Evolutionary conservation across 441 rosid genomes (phyloP), one percentile per base, ranked within the genome.

Genomic region (Omphalea diandra): DNA sequence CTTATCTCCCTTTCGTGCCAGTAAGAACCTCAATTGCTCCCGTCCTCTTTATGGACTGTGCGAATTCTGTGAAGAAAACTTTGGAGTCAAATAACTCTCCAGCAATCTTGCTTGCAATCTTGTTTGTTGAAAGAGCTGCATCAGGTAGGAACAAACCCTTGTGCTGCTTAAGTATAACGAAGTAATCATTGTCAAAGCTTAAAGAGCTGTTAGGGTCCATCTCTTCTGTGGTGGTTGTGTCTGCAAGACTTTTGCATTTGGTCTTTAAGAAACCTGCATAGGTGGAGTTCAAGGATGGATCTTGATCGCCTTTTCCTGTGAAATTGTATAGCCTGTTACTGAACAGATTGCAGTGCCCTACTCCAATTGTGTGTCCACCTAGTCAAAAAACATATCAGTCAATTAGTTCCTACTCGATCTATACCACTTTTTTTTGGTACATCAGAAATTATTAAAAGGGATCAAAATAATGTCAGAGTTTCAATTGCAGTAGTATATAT

Each of bases 321-420:
- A 89, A 87, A 76, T 85, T 89, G 87, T 86, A 87, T 15, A 87
- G 86, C 52, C 88, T 69, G 70, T 71, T 67, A 61, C 80, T 35
- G 69, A 86, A 80, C n/a, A 67, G 22, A 27, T 69, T 79, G 76
- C 90, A 76, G n/a, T n/a, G n/a, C n/a, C n/a, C n/a, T n/a, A n/a
- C n/a, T n/a, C n/a, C n/a, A n/a, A n/a, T n/a, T n/a, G 87, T 85
- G 82, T 89, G 94, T 0, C 78, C 91, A 29, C 94, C 90, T 88
- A 47, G 36, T 47, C 10, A 24, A 40, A 55, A 0, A 52, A n/a
- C 12, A 52, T 52, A 10, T 52, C 2, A 38, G 43, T n/a, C n/a
- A n/a, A n/a, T n/a, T n/a, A n/a, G n/a, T n/a, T n/a, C n/a, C n/a
- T n/a, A n/a, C n/a, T n/a, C n/a, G n/a, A 14, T n/a, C n/a, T n/a